Conservation (phyloP, 352 stramenopile species). For the Phytophthora kernoviae region DNA sequence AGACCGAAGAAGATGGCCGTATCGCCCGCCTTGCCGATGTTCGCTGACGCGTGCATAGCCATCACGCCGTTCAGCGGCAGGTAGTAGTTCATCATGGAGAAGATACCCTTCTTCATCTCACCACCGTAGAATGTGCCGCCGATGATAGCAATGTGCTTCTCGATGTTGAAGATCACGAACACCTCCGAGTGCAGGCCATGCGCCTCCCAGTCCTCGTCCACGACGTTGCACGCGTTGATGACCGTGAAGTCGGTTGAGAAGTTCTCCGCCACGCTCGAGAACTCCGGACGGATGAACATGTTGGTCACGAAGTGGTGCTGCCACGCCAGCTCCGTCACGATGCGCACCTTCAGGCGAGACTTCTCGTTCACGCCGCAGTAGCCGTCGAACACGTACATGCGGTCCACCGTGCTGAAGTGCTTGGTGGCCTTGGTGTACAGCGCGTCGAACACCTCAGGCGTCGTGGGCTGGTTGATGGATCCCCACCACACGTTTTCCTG, state of each 20-base stretch:
- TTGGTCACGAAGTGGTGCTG: slow-evolving; percentile 98
- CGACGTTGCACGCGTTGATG: slow-evolving; percentile 96
- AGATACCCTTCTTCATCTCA: slow-evolving; percentile 99
- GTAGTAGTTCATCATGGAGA: slow-evolving; percentile 99
- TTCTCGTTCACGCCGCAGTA: slow-evolving; percentile 94
- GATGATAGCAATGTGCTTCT: slow-evolving; percentile 95
- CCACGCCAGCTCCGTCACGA: slow-evolving; percentile 98
- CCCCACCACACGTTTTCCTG: slow-evolving; percentile 97
- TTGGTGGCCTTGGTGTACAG: slow-evolving; percentile 94
- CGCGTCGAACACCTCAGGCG: slow-evolving; percentile 94
- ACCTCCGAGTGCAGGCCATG: slow-evolving; percentile 96
- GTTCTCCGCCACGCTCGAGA: slow-evolving; percentile 83
- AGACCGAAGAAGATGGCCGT: slow-evolving; percentile 98
- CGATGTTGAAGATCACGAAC: slow-evolving; percentile 97
- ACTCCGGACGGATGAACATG: slow-evolving; percentile 93
- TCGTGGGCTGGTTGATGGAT: slow-evolving; percentile 96
- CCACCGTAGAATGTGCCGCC: slow-evolving; percentile 97
- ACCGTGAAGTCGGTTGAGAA: slow-evolving; percentile 98
- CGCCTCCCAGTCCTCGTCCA: slow-evolving; percentile 93
- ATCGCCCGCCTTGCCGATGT: slow-evolving; percentile 96
- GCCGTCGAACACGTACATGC: slow-evolving; percentile 96
- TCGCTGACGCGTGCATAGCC: slow-evolving; percentile 98
- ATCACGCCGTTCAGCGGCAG: slow-evolving; percentile 95
- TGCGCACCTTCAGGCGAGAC: slow-evolving; percentile 94
- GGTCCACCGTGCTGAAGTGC: slow-evolving; percentile 93